Evolutionary conservation across 208 protist genomes (phyloP), one percentile per base, ranked within the genome.

Genomic region (Trypanosoma mega): DNA sequence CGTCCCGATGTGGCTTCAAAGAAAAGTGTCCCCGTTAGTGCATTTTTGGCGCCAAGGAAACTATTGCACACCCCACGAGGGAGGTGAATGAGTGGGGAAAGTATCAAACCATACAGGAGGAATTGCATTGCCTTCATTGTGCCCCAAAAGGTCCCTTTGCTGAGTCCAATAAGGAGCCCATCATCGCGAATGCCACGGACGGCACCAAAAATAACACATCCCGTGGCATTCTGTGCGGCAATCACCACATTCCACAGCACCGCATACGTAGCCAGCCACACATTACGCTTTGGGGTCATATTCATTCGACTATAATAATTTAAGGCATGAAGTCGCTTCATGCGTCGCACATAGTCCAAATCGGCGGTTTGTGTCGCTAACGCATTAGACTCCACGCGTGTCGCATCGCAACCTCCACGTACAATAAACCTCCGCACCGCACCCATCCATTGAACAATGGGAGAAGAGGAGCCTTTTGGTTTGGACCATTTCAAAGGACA

Each of bases 291-390:
- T 3, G 88, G 88, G 16, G 59, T 87, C 24, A 94, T 54, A 59
- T 82, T 89, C 31, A 94, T 66, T 2, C 85, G 74, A 34, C 75
- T 78, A 68, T 94, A 92, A 74, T 89, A 90, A 70, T 90, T 88
- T 26, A 94, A 51, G 30, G 72, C 69, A 46, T 92, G 78, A 18
- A 91, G 58, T 12, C 59, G 51, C 14, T 79, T 70, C 16, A 72
- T 72, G 1, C 71, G 80, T 16, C 79, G 78, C 7, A 94, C 55
- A 64, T 92, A 85, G 57, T 91, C 84, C 8, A 94, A 48, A 45
- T 92, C 74, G 12, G 45, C 53, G 18, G 57, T 62, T 1, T 65
- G 56, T 31, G 66, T 64, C n/a, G 30, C 50, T 14, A 72, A 36
- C 26, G 57, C 27, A 60, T 58, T 34, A 0, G 4, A 9, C 5